These are phyloP conservation scores for Graphilbum sp. DNA, from an alignment of 2,329 filamentous ascomycete species.

Conservation along the genomic window DNA sequence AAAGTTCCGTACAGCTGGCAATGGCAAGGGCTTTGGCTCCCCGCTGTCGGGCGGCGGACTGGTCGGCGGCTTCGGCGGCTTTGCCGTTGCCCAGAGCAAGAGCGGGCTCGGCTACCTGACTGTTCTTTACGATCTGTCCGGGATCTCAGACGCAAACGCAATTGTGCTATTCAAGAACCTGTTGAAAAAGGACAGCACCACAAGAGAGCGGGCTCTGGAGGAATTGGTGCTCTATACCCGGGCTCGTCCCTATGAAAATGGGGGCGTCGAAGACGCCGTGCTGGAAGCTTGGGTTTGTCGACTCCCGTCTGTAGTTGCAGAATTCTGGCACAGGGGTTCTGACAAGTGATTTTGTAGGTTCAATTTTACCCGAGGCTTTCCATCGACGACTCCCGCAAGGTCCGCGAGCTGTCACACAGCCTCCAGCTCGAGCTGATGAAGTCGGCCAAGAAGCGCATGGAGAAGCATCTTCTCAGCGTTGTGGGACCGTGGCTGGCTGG, in stretches of 20 bases:
- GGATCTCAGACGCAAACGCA: conserved; percentile 63
- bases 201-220: conserved; percentile 79
- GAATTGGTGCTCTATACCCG: conserved; percentile 56
- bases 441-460: conserved; percentile 64
- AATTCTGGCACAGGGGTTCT: no score
- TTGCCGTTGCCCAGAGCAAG: conserved; percentile 22
- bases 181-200: conserved; percentile 82
- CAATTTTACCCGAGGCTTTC: conserved; percentile 77
- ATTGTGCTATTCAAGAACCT: conserved; percentile 88
- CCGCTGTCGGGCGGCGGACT: conserved; percentile 15
- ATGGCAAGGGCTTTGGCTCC: conserved; percentile 6
- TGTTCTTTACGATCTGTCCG: conserved; percentile 66
- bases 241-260: conserved; percentile 33
- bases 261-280: conserved; percentile 62
- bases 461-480: conserved; percentile 58
- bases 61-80: conserved; percentile 21
- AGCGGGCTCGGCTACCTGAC: conserved; percentile 64
- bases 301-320: background rate
- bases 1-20: background rate
- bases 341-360: no score
- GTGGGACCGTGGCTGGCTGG: conserved; percentile 87
- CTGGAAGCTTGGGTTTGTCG: conserved; percentile 61
- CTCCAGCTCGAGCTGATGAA: conserved; percentile 49
- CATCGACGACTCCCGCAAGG: conserved; percentile 75
- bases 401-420: conserved; percentile 71